Conservation (phyloP, 2,329 filamentous ascomycete species). For the Epichloe glyceriae region DNA sequence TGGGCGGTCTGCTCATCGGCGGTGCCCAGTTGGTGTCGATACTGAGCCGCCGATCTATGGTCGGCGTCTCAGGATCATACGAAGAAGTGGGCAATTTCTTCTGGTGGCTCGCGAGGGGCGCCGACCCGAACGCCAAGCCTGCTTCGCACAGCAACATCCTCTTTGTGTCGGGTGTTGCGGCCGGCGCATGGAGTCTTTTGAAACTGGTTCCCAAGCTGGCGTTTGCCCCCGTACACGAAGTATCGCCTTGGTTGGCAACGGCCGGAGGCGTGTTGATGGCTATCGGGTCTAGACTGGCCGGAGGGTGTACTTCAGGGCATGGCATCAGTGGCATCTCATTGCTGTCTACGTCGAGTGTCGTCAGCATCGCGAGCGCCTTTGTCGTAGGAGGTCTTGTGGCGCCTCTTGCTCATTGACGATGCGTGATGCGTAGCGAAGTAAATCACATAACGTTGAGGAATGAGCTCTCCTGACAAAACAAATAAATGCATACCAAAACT, state of each 20-base stretch:
- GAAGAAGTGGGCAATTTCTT: slow-evolving; percentile 46
- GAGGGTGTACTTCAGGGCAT: slow-evolving; percentile 57
- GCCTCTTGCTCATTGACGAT: slow-evolving; percentile 14
- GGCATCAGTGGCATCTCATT: slow-evolving; percentile 55
- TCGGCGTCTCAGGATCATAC: slow-evolving; percentile 50
- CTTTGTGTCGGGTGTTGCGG: slow-evolving; percentile 39
- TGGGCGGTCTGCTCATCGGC: slow-evolving; percentile 47
- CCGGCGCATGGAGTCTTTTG: slow-evolving; percentile 30
- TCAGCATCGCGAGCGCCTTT: slow-evolving; percentile 48
- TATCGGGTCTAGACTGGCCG: slow-evolving; percentile 47
- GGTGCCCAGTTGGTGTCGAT: slow-evolving; percentile 44
- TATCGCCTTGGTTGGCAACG: slow-evolving; percentile 27
- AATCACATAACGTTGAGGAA: no score
- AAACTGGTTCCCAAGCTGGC: slow-evolving; percentile 19
- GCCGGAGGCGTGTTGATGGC: slow-evolving; percentile 44
- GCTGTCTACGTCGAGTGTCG: slow-evolving; percentile 46
- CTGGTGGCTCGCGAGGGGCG: slow-evolving; percentile 27
- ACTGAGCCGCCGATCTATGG: slow-evolving; percentile 34
- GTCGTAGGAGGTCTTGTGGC: slow-evolving; percentile 28
- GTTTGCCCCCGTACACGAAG: slow-evolving; percentile 13
- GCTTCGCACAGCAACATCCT: slow-evolving; percentile 29
- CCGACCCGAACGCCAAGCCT: slow-evolving; percentile 13
- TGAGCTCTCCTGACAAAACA: no score
- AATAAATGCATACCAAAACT: no score
- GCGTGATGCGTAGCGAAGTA: no score